Percentiles rank a stretch among this genome's conserved stretches.
phyloP scores from a whole-genome alignment of 2,329 filamentous ascomycete species.

The Lithohypha guttulata region DNA sequence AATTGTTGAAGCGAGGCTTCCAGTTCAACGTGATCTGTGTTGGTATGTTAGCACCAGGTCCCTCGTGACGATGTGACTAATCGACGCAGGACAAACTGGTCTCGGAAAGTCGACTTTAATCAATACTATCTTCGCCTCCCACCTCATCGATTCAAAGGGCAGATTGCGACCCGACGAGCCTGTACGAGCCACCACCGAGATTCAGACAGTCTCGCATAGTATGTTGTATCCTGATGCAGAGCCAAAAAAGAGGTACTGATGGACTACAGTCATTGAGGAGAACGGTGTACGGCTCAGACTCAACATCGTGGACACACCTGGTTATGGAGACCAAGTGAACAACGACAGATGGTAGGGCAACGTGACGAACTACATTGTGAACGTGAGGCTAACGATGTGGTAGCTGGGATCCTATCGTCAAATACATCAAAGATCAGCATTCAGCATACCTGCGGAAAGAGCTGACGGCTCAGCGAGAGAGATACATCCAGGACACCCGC shows the following conservation, averaged over 20 bases:
- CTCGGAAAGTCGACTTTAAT: constrained; percentile 98
- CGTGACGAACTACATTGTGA: background rate
- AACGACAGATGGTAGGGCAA: constrained; percentile 77
- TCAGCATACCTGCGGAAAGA: constrained; percentile 98
- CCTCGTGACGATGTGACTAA: background rate
- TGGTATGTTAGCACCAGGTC: constrained; percentile 53
- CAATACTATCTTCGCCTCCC: constrained; percentile 99
- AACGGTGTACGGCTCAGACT: constrained; percentile 94
- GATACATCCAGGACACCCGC: constrained; percentile 97
- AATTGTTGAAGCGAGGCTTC: constrained; percentile 98
- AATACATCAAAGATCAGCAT: constrained; percentile 99
- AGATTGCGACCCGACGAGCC: constrained; percentile 85
- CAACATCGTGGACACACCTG: constrained; percentile 98
- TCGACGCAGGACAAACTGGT: constrained; percentile 74
- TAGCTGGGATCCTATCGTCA: constrained; percentile 97
- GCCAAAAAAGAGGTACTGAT: constrained; percentile 15
- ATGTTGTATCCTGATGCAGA: no score
- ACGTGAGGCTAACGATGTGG: constrained; percentile 16
- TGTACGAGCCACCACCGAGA: constrained; percentile 92
- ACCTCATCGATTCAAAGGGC: constrained; percentile 98
- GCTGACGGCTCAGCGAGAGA: constrained; percentile 95
- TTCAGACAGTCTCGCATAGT: constrained; percentile 90
- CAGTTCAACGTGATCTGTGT: constrained; percentile 99
- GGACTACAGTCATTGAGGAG: constrained; percentile 71
- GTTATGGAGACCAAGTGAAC: constrained; percentile 97